phyloP scores from a whole-genome alignment of 2,329 filamentous ascomycete species.

The Alternaria atra region DNA sequence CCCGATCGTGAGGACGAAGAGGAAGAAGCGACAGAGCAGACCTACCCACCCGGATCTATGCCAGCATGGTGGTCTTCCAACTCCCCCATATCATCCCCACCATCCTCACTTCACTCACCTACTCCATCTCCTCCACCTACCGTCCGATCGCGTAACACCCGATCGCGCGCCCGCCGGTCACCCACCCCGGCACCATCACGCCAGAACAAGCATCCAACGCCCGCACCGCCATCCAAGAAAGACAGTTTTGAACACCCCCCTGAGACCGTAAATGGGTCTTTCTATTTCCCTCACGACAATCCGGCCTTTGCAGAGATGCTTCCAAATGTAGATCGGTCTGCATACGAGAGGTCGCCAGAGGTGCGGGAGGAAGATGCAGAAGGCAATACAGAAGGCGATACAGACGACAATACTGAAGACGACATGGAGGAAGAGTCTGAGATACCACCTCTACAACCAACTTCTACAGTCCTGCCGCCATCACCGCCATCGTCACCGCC shows the following conservation, averaged over 20 bases:
- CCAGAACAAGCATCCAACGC: not conserved
- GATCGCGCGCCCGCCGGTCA: not conserved
- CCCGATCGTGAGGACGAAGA: not conserved
- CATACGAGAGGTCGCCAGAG: no score
- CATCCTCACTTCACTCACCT: not conserved
- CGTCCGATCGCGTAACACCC: not conserved
- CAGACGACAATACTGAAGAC: not conserved
- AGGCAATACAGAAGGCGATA: not conserved
- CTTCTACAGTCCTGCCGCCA: no score
- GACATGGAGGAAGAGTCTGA: no score
- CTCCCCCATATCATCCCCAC: not conserved
- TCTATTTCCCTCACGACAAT: not conserved
- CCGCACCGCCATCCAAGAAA: not conserved
- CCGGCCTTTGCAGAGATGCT: no score
- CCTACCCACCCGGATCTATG: not conserved
- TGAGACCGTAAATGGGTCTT: not conserved
- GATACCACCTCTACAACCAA: no score
- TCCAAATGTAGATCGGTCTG: no score
- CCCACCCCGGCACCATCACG: not conserved
- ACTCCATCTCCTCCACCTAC: not conserved
- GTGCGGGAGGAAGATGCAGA: no score
- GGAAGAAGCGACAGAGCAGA: not conserved
- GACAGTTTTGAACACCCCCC: not conserved
- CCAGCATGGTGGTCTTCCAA: not conserved
- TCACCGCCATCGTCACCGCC: no score